Conservation (phyloP, 805 yeast species). For the Zygoascus tannicola region DNA sequence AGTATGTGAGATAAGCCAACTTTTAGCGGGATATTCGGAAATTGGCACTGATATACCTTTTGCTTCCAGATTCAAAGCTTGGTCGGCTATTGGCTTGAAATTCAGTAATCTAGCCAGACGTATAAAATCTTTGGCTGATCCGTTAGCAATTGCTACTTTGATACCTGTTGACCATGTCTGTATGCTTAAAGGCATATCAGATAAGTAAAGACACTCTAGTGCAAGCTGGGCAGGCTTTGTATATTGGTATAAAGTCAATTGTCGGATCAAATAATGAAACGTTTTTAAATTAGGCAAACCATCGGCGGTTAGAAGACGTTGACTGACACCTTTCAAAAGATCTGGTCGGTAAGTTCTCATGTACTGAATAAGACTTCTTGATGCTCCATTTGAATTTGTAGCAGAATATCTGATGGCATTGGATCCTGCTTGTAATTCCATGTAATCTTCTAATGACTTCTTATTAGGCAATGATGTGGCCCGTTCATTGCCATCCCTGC, state of each 20-base stretch:
- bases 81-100: background rate
- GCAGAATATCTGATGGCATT: slow-evolving; percentile 1
- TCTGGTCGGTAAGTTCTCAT: slow-evolving; percentile 9
- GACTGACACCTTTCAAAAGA: slow-evolving; percentile 16
- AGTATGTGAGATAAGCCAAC: background rate
- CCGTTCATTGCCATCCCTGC: too few species aligned
- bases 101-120: slow-evolving; percentile 8
- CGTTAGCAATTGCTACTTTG: slow-evolving; percentile 10
- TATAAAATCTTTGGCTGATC: slow-evolving; percentile 7
- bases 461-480: background rate
- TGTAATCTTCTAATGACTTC: slow-evolving; percentile 1
- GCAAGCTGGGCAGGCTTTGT: slow-evolving; percentile 20
- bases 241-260: slow-evolving; percentile 16
- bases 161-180: slow-evolving; percentile 13
- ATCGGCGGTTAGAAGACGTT: slow-evolving; percentile 14
- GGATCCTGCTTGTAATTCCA: slow-evolving; percentile 3
- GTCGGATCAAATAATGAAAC: slow-evolving; percentile 19
- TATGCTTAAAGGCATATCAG: slow-evolving; percentile 13
- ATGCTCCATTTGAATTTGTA: slow-evolving; percentile 3
- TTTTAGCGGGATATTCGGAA: background rate
- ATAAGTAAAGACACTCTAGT: slow-evolving; percentile 21
- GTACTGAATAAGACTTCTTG: slow-evolving; percentile 4
- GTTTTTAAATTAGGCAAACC: slow-evolving; percentile 20
- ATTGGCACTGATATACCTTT: background rate
- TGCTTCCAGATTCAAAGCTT: background rate